Percentiles rank a stretch among this genome's conserved stretches.
Conservation (phyloP, 208 protist species). For the Acanthamoeba quina region DNA sequence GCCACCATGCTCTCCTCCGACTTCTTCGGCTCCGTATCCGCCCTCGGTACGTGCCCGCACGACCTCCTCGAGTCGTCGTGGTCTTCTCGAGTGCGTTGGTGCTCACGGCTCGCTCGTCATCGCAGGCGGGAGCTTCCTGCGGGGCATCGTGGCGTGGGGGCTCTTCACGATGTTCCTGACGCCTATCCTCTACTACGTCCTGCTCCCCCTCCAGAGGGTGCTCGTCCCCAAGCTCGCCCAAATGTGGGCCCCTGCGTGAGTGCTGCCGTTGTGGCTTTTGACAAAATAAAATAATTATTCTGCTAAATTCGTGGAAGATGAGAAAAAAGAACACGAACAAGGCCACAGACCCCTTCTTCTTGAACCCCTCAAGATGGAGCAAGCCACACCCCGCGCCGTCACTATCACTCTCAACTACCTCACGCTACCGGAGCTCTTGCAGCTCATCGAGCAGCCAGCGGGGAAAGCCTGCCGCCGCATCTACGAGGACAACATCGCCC, state of each 20-base stretch:
- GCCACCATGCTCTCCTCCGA: slow-evolving; percentile 33
- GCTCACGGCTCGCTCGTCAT: background rate
- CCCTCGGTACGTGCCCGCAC: background rate
- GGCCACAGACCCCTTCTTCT: too few species aligned
- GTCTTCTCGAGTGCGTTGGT: too few species aligned
- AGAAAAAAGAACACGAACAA: too few species aligned
- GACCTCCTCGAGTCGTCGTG: too few species aligned
- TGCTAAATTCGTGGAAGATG: too few species aligned
- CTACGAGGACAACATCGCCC: background rate
- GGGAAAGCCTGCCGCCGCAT: background rate
- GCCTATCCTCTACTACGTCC: background rate
- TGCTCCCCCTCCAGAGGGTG: background rate
- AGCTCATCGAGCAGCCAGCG: slow-evolving; percentile 17
- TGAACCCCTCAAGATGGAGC: too few species aligned
- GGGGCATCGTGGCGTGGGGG: slow-evolving; percentile 56
- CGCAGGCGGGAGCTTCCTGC: slow-evolving; percentile 33
- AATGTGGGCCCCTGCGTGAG: background rate
- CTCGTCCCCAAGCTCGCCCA: slow-evolving; percentile 52
- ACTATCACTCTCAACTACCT: background rate
- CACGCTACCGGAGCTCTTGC: background rate
- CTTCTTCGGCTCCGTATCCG: slow-evolving; percentile 25
- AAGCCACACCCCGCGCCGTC: background rate
- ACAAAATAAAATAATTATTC: too few species aligned
- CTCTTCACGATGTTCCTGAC: slow-evolving; percentile 5
- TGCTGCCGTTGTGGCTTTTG: too few species aligned